phyloP scores from a whole-genome alignment of 345 rosid genomes.

The Lumnitzera littorea region DNA sequence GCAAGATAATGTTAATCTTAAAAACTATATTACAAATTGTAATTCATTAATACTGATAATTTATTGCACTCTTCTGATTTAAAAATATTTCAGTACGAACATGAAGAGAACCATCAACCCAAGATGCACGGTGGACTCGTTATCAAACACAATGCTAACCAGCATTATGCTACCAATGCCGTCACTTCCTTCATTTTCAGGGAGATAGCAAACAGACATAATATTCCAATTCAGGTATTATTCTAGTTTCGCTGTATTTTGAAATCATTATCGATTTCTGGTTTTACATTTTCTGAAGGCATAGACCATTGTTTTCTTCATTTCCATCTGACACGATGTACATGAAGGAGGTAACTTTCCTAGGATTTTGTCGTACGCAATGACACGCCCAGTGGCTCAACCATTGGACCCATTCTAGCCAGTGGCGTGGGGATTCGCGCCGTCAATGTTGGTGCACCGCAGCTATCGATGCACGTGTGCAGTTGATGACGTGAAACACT shows the following conservation, averaged over 20 bases:
- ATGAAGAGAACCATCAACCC: slow-evolving; percentile 95
- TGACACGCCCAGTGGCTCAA: slow-evolving; percentile 90
- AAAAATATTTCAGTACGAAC: slow-evolving; percentile 61
- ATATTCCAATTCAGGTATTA: slow-evolving; percentile 74
- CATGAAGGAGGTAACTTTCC: too few species aligned
- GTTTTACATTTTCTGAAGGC: background rate
- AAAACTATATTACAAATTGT: too few species aligned
- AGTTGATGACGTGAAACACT: slow-evolving; percentile 65
- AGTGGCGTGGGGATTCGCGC: slow-evolving; percentile 94
- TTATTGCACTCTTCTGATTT: background rate
- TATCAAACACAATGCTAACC: slow-evolving; percentile 92
- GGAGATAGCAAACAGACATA: slow-evolving; percentile 72
- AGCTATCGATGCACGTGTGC: slow-evolving; percentile 97
- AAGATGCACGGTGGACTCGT: slow-evolving; percentile 99
- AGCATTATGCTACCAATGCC: slow-evolving; percentile 92
- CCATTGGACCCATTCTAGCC: slow-evolving; percentile 94
- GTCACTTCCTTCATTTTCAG: slow-evolving; percentile 73
- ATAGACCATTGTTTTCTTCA: background rate
- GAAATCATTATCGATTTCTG: background rate
- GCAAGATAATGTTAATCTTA: slow-evolving; percentile 4
- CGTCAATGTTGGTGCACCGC: slow-evolving; percentile 94
- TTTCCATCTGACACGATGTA: background rate
- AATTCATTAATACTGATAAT: too few species aligned
- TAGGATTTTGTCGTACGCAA: slow-evolving; percentile 97
- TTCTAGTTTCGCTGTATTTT: background rate